Conservation (phyloP, 2,329 filamentous ascomycete genomes). For the Monilinia fructigena region DNA sequence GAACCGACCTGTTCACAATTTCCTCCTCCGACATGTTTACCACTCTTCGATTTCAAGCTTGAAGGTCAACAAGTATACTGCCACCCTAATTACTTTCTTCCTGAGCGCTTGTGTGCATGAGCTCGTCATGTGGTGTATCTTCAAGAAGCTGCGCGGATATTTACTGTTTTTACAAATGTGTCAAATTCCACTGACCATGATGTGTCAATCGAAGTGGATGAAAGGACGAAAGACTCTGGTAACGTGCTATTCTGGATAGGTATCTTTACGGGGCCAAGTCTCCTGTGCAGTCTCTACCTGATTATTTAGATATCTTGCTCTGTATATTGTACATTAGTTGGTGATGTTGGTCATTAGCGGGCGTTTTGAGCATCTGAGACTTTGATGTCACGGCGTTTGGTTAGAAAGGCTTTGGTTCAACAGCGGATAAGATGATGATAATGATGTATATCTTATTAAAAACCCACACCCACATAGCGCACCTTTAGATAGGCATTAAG, state of each 20-base stretch:
- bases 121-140: conserved; percentile 62
- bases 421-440: neutral
- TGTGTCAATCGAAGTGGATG: conserved; percentile 67
- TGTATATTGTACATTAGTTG: neutral
- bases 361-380: neutral
- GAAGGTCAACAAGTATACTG: conserved; percentile 66
- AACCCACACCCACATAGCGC: neutral
- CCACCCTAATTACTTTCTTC: conserved; percentile 50
- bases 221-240: conserved; percentile 59
- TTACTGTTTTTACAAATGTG: conserved; percentile 70
- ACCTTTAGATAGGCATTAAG: neutral
- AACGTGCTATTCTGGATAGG: conserved; percentile 78
- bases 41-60: conserved; percentile 73
- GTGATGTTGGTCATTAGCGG: neutral
- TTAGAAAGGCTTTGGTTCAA: neutral
- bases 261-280: conserved; percentile 72
- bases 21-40: conserved; percentile 75
- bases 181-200: conserved; percentile 67
- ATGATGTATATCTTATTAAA: neutral
- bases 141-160: conserved; percentile 74
- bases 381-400: conserved; percentile 4
- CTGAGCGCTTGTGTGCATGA: conserved; percentile 40
- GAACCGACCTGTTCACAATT: conserved; percentile 77
- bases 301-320: conserved; percentile 46
- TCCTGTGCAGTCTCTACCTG: conserved; percentile 61